A percentile compares a stretch with the other conserved stretches of the same genome.
Evolutionary conservation across 179 eudicot genomes (phyloP).

Genomic region (Carnegiea gigantea): DNA sequence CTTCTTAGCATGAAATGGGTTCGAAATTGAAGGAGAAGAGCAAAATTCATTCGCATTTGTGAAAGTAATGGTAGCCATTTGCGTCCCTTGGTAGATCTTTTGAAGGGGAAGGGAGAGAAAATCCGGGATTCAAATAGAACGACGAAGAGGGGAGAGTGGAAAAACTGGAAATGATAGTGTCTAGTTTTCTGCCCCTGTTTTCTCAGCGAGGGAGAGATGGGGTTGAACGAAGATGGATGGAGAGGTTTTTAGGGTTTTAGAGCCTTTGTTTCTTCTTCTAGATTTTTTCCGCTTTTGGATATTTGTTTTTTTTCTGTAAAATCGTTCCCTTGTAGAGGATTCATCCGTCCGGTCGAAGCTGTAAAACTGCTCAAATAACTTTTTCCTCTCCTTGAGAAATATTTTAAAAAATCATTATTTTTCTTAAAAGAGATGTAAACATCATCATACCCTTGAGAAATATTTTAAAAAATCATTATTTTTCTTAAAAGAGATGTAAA

Average conservation of each 20-base stretch:
- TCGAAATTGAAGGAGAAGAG: conserved; percentile 30
- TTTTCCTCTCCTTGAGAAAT: no score
- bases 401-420: no score
- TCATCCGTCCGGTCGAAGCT: neutral
- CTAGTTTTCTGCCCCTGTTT: neutral
- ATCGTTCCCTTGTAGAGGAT: no score
- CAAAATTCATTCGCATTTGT: conserved; percentile 38
- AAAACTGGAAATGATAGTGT: neutral
- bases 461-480: no score
- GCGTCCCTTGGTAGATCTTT: neutral
- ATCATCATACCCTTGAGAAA: no score
- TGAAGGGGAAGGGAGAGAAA: neutral
- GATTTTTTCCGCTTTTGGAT: neutral
- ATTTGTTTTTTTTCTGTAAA: neutral
- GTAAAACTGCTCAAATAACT: no score
- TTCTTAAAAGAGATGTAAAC: no score
- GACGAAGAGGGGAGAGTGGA: neutral
- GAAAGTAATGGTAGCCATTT: conserved; percentile 35
- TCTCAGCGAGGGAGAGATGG: neutral
- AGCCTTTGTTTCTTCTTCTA: neutral
- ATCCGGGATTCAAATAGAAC: neutral
- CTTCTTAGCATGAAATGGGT: conserved; percentile 30
- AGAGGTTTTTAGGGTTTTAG: conserved; percentile 12
- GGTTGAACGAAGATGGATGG: neutral
- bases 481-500: no score